A percentile compares a stretch with the other conserved stretches of the same genome.
phyloP scores from a whole-genome alignment of 2,329 filamentous ascomycete species.

The Bipolaris zeicola region DNA sequence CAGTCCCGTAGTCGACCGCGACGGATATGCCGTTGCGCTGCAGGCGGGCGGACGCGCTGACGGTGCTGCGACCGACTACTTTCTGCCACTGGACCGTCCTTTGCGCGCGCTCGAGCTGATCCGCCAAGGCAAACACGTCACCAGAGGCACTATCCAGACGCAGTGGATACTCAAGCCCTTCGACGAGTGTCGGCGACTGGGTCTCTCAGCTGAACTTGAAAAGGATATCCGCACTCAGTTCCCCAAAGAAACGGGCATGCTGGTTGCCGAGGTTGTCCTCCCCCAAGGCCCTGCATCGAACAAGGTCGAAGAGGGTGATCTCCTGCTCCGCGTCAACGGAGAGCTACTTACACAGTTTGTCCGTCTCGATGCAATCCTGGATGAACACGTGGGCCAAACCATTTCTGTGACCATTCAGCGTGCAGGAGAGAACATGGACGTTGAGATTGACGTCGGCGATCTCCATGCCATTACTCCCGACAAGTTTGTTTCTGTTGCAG shows the following conservation, averaged over 20 bases:
- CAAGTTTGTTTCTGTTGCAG: constrained; percentile 91
- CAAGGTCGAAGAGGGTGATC: constrained; percentile 92
- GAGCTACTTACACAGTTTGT: constrained; percentile 94
- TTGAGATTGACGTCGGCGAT: constrained; percentile 84
- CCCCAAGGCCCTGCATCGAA: constrained; percentile 85
- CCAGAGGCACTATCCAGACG: constrained; percentile 95
- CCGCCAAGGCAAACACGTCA: constrained; percentile 73
- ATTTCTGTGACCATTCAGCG: constrained; percentile 84
- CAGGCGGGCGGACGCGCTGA: constrained; percentile 94
- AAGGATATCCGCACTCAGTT: constrained; percentile 80
- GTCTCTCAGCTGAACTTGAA: constrained; percentile 85
- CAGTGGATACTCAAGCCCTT: constrained; percentile 98
- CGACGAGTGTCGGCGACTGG: constrained; percentile 90
- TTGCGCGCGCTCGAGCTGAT: constrained; percentile 85
- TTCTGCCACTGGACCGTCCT: constrained; percentile 90
- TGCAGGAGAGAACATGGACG: constrained; percentile 83
- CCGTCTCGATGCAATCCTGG: constrained; percentile 86
- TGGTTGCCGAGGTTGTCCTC: constrained; percentile 93
- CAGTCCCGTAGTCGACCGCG: constrained; percentile 94
- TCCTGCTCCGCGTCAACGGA: constrained; percentile 90
- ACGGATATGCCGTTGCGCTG: constrained; percentile 87
- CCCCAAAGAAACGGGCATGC: constrained; percentile 93
- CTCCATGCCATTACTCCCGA: constrained; percentile 94
- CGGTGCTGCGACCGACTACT: constrained; percentile 96
- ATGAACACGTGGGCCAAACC: constrained; percentile 80